Evolutionary conservation across 306 rosid species (phyloP).

Genomic region (Oemleria cerasiformis): DNA sequence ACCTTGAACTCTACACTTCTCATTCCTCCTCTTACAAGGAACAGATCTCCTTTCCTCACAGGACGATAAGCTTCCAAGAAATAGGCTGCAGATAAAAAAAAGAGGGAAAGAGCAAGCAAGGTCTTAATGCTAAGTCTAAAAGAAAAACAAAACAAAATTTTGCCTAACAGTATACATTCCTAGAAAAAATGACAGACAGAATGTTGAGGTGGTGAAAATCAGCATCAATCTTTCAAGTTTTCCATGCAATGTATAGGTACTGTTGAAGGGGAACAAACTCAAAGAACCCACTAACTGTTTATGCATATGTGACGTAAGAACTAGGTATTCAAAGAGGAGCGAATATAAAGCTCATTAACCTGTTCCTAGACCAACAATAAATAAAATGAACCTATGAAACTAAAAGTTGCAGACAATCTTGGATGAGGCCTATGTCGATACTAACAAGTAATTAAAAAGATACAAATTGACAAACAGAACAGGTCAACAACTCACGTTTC

Average conservation of each 20-base stretch:
- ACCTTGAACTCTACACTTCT: slow-evolving; percentile 75
- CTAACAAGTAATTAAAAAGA: not conserved
- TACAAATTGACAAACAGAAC: not conserved
- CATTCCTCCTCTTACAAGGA: slow-evolving; percentile 68
- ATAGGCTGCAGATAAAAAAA: slow-evolving; percentile 41
- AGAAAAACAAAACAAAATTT: not conserved
- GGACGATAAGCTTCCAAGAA: slow-evolving; percentile 69
- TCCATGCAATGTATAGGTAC: not conserved
- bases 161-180: not conserved
- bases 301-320: not conserved
- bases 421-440: not conserved
- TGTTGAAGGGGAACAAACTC: not conserved
- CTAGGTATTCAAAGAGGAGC: not conserved
- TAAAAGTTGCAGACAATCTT: not conserved
- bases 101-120: not conserved
- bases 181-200: not conserved
- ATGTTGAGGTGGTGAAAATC: not conserved
- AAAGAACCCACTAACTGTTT: not conserved
- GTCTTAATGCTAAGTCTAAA: not conserved
- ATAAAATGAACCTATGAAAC: not conserved
- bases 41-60: slow-evolving; percentile 64
- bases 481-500: slow-evolving; percentile 44
- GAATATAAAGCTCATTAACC: not conserved
- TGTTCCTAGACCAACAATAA: slow-evolving; percentile 1
- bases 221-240: not conserved